Percentiles rank a stretch among this genome's conserved stretches.
phyloP scores from a whole-genome alignment of 2,329 filamentous ascomycete species.

The Graphilbum sp. region DNA sequence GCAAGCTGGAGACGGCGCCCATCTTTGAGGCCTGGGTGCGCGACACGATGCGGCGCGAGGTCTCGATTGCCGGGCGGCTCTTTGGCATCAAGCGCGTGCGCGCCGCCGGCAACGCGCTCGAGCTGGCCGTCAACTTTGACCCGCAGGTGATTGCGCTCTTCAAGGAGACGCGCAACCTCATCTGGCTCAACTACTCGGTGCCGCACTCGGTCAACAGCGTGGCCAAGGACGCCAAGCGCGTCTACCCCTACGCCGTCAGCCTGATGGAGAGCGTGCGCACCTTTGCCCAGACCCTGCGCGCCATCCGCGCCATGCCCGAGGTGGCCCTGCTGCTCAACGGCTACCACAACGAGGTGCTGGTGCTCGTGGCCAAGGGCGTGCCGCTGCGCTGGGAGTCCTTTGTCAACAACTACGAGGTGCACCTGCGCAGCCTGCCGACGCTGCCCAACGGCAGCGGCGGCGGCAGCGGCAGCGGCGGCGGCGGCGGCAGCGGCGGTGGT shows the following conservation, averaged over 20 bases:
- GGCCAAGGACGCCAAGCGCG: constrained; percentile 95
- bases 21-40: constrained; percentile 94
- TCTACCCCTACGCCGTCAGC: constrained; percentile 95
- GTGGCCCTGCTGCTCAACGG: constrained; percentile 78
- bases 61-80: constrained; percentile 80
- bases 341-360: constrained; percentile 81
- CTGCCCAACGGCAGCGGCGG: constrained; percentile 23
- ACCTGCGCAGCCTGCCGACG: constrained; percentile 51
- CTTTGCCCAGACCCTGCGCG: constrained; percentile 70
- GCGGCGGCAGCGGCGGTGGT: not conserved
- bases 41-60: constrained; percentile 74
- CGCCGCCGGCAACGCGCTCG: constrained; percentile 75
- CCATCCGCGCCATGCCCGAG: constrained; percentile 72
- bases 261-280: constrained; percentile 98
- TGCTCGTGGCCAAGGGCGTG: constrained; percentile 69
- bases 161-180: constrained; percentile 92
- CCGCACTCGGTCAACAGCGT: constrained; percentile 90
- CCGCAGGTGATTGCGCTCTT: constrained; percentile 93
- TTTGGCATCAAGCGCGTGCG: constrained; percentile 82
- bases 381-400: constrained; percentile 95
- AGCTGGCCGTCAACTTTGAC: constrained; percentile 91
- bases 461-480: constrained; percentile 22
- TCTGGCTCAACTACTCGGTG: constrained; percentile 88
- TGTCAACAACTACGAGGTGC: constrained; percentile 88
- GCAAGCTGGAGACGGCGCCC: constrained; percentile 84